Evolutionary conservation across 139 green algal species (phyloP), one percentile per base, ranked within the genome.

Genomic region (Tetradesmus lagerheimii): DNA sequence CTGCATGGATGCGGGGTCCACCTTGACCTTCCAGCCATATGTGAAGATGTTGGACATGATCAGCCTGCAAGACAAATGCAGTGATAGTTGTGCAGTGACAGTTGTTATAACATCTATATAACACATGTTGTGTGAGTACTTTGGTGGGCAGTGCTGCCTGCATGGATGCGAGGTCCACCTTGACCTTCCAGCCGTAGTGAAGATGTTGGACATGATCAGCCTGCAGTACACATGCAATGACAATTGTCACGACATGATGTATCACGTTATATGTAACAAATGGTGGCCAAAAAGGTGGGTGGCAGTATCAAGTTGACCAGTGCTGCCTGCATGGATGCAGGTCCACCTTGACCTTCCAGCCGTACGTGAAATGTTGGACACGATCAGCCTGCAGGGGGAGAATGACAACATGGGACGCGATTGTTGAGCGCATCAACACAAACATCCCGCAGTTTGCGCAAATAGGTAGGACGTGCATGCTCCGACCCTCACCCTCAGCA

Each of bases 31-130:
- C 38, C 75, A 29, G 16, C 83, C 83, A 41, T 88, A 88, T 3
- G 83, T 88, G 64, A 88, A 80, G 14, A 88, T 39, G 27, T 88
- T 88, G 62, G 64, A 80, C 38, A 88, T 80, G 64, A 88, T 80
- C 64, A 88, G 76, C 64, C 83, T 88, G 62, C 53, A 57, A 14
- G 2, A 62, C 27, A 20, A 18, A 41, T 20, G n/a, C 66, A 77
- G 12, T 27, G 27, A 74, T 34, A n/a, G 5, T 29, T 74, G 11
- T 74, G 66, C 66, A 77, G 66, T 23, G 25, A 37, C 23, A 39
- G 29, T 38, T 57, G 62, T 57, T 64, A 18, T 35, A 80, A 16
- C 62, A n/a, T n/a, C n/a, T n/a, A n/a, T n/a, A n/a, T n/a, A n/a
- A n/a, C n/a, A n/a, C n/a, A n/a, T n/a, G n/a, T n/a, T n/a, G n/a